Evolutionary conservation across 352 stramenopile species (phyloP).

Genomic region (Globisporangium rhizosaccharum): DNA sequence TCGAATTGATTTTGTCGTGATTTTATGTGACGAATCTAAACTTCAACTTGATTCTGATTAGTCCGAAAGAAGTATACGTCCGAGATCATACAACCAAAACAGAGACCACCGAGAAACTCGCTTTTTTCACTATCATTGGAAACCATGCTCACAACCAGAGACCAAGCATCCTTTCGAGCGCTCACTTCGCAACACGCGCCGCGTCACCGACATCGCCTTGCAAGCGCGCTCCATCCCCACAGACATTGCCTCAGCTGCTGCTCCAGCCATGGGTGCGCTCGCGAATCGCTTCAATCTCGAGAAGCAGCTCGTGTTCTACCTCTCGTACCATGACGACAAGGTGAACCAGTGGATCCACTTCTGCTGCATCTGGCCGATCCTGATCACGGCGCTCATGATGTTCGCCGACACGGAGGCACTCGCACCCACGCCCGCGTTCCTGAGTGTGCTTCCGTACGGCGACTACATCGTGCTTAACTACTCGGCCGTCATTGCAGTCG

Average conservation of each 20-base stretch:
- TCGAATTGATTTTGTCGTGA: no score
- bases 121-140: no score
- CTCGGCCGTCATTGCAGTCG: slow-evolving; percentile 33
- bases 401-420: slow-evolving; percentile 38
- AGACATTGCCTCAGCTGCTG: not conserved
- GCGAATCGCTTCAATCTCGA: slow-evolving; percentile 71
- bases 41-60: no score
- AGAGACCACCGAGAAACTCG: no score
- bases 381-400: slow-evolving; percentile 69
- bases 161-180: no score
- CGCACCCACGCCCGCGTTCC: slow-evolving; percentile 17
- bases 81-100: no score
- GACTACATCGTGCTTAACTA: slow-evolving; percentile 64
- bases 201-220: slow-evolving; percentile 2
- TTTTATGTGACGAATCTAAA: no score
- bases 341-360: slow-evolving; percentile 83
- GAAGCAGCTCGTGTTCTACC: slow-evolving; percentile 81
- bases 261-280: slow-evolving; percentile 11
- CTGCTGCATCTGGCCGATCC: slow-evolving; percentile 81
- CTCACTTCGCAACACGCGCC: not conserved
- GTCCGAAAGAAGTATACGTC: no score
- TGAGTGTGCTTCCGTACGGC: slow-evolving; percentile 23
- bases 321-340: slow-evolving; percentile 80
- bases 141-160: no score
- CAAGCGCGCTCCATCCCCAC: no score